Evolutionary conservation across 116 monocot genomes (phyloP).

Genomic region (Papilionanthe hybrid): DNA sequence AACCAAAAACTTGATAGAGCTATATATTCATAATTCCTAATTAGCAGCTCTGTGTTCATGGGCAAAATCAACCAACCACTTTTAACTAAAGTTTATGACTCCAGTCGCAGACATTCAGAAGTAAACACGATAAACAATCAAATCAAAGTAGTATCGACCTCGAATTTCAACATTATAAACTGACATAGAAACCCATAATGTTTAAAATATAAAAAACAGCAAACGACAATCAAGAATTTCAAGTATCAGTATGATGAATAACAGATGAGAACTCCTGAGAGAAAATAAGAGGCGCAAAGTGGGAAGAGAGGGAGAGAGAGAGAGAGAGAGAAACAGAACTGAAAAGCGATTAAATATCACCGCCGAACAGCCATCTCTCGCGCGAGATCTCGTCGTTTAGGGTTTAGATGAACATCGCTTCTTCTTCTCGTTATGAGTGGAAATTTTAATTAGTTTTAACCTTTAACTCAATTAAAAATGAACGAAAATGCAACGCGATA

Average conservation of each 20-base stretch:
- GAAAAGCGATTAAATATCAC: background rate
- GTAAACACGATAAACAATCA: background rate
- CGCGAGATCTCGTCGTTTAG: constrained; percentile 17
- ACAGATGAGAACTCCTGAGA: background rate
- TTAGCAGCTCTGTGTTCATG: background rate
- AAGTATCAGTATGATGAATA: too few species aligned
- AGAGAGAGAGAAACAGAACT: background rate
- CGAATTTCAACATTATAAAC: background rate
- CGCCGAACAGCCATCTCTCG: background rate
- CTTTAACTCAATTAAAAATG: background rate
- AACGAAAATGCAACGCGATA: background rate
- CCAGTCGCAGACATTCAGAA: background rate
- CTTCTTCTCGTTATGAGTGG: background rate
- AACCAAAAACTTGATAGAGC: too few species aligned
- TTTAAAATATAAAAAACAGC: background rate
- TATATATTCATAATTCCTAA: background rate
- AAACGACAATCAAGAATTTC: background rate
- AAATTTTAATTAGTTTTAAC: background rate
- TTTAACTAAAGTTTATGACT: too few species aligned
- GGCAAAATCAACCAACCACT: background rate
- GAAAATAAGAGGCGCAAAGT: background rate
- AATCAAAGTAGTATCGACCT: background rate
- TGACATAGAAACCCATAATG: background rate
- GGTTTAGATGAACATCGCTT: background rate
- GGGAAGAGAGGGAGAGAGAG: background rate